phyloP scores from a whole-genome alignment of 768 basidiomycete genomes.

The Lactifluus pinguis region DNA sequence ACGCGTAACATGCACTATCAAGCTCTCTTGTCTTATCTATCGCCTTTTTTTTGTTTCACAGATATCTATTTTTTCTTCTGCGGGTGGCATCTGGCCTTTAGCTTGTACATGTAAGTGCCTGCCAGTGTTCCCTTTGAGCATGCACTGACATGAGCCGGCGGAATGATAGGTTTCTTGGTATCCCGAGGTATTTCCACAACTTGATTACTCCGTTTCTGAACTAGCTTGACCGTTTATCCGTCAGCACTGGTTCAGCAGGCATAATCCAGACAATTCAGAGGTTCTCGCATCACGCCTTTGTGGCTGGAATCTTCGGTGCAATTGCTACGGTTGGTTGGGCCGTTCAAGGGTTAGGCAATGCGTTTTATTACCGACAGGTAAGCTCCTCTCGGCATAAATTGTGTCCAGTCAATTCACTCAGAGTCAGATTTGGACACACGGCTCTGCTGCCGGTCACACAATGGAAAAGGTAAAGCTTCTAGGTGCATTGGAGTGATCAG shows the following conservation, averaged over 20 bases:
- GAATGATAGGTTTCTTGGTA: slow-evolving; percentile 73
- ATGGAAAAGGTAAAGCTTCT: slow-evolving; percentile 61
- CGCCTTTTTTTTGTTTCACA: slow-evolving; percentile 25
- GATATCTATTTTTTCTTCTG: slow-evolving; percentile 96
- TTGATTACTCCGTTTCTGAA: neutral
- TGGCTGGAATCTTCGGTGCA: slow-evolving; percentile 72
- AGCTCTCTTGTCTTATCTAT: slow-evolving; percentile 18
- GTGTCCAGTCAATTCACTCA: neutral
- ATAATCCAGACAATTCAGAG: slow-evolving; percentile 86
- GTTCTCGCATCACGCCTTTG: slow-evolving; percentile 62
- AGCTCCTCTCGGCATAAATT: slow-evolving; percentile 21
- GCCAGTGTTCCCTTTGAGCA: neutral
- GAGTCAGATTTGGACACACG: slow-evolving; percentile 65
- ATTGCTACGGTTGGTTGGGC: slow-evolving; percentile 84
- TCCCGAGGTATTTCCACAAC: slow-evolving; percentile 53
- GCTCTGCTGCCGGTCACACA: slow-evolving; percentile 77
- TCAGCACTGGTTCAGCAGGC: slow-evolving; percentile 88
- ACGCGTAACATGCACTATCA: slow-evolving; percentile 26
- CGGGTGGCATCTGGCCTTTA: slow-evolving; percentile 91
- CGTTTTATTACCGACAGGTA: slow-evolving; percentile 73
- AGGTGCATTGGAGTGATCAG: neutral
- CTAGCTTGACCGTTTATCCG: neutral
- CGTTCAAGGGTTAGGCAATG: slow-evolving; percentile 75
- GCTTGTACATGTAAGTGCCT: slow-evolving; percentile 71
- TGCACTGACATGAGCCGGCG: slow-evolving; percentile 22